Evolutionary conservation across 192 early-diverging fungal species (phyloP), one percentile per base, ranked within the genome.

Genomic region (Chytriomyces sp.): DNA sequence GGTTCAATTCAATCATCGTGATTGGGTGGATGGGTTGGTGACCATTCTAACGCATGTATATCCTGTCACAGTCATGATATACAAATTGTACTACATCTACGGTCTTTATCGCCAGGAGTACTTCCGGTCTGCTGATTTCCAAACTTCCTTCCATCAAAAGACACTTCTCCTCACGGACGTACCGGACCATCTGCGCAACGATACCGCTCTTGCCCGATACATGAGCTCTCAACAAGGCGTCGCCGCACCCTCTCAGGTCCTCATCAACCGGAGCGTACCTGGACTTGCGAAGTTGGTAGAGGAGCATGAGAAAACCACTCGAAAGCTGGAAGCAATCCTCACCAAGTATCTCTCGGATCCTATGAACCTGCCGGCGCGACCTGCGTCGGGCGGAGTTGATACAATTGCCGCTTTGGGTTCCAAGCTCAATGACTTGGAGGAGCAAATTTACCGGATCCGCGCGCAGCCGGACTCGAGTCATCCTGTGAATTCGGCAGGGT

Each of bases 371-470:
- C 75, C 77, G 17, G 30, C 75, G 3, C 71, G 76, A 38, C 61
- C 49, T 56, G 38, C 44, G 76, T 79, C 55, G 70, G 83, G 39
- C 37, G 78, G 6, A 4, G 84, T 85, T 22, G 81, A 85, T 52
- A 73, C 80, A 3, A 85, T 85, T 44, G 22, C 28, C 32, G 72
- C 63, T 59, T 69, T 71, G 28, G 59, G 79, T 3, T 41, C 58
- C 28, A 10, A 56, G 26, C 58, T 85, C 2, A 63, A 77, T 28
- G 61, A 61, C 0, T 41, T 85, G 28, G 84, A 85, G 59, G 72
- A 72, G 25, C 40, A 84, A 52, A 85, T 85, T 37, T 85, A 85
- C 72, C 63, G 26, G 28, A 17, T 79, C 3, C 77, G 84, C 12
- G 36, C 75, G 10, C 57, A 74, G 37, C 70, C 69, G 26, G 77